Evolutionary conservation across 495 filamentous ascomycete genomes (phyloP).

Genomic region (Hypoxylon trugodes): DNA sequence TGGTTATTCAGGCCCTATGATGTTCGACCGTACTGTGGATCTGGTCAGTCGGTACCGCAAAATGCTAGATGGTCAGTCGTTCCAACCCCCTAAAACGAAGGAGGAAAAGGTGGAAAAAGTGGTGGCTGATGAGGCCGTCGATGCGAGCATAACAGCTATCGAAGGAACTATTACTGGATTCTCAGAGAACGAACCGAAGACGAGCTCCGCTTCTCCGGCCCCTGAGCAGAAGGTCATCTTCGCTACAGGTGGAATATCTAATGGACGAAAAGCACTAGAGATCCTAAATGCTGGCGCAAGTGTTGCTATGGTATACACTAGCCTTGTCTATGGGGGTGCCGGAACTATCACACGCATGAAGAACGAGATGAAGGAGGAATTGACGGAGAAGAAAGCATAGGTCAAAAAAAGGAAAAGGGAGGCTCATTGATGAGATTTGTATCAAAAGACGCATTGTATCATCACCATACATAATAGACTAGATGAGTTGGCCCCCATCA

Average conservation of each 20-base stretch:
- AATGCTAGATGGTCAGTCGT: slow-evolving; percentile 67
- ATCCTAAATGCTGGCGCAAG: slow-evolving; percentile 85
- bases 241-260: slow-evolving; percentile 89
- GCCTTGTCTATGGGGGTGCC: slow-evolving; percentile 83
- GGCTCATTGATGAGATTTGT: neutral
- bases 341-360: slow-evolving; percentile 89
- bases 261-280: slow-evolving; percentile 79
- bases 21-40: slow-evolving; percentile 78
- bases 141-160: slow-evolving; percentile 36
- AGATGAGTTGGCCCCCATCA: slow-evolving; percentile 21
- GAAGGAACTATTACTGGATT: slow-evolving; percentile 42
- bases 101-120: slow-evolving; percentile 33
- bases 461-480: slow-evolving; percentile 34
- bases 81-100: slow-evolving; percentile 33
- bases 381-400: slow-evolving; percentile 25
- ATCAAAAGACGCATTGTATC: slow-evolving; percentile 13
- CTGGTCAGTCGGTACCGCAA: slow-evolving; percentile 82
- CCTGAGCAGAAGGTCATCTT: slow-evolving; percentile 80
- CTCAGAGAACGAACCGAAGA: slow-evolving; percentile 37
- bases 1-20: slow-evolving; percentile 87
- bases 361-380: slow-evolving; percentile 74
- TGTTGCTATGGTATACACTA: slow-evolving; percentile 84
- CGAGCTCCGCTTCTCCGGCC: slow-evolving; percentile 6
- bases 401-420: slow-evolving; percentile 7
- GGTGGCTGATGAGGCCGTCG: slow-evolving; percentile 43